phyloP scores from a whole-genome alignment of 352 stramenopile species.

The Lagenidium sp. region DNA sequence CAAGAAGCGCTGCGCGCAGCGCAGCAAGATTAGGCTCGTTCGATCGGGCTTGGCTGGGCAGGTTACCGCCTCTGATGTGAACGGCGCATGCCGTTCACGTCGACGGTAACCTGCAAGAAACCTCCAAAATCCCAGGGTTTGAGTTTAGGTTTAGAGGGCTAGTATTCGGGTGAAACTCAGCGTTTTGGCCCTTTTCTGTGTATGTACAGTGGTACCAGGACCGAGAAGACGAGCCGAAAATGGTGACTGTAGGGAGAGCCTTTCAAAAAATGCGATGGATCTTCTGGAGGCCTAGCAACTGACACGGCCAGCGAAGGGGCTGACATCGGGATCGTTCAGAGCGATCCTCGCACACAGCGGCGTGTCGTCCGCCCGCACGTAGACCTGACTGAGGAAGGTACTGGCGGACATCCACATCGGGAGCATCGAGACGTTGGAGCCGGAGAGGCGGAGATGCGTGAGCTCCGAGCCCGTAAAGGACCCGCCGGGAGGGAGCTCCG shows the following conservation, averaged over 20 bases:
- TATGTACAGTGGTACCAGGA: no score
- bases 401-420: constrained; percentile 7
- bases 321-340: not conserved
- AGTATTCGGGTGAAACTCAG: no score
- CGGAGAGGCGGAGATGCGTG: constrained; percentile 1
- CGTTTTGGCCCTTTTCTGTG: no score
- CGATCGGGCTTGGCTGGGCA: not conserved
- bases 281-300: not conserved
- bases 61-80: no score
- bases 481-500: not conserved
- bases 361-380: constrained; percentile 4
- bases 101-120: no score
- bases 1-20: no score
- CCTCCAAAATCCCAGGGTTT: no score
- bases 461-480: constrained; percentile 1
- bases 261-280: no score
- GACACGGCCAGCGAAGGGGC: not conserved
- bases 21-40: not conserved
- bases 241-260: no score
- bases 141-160: no score
- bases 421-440: constrained; percentile 5
- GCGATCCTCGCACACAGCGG: constrained; percentile 4
- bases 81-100: no score
- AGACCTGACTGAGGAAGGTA: constrained; percentile 2
- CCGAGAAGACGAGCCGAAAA: no score